A percentile compares a stretch with the other conserved stretches of the same genome.
Evolutionary conservation across 108 stramenopile genomes (phyloP).

Genomic region (Skeletonema costatum): DNA sequence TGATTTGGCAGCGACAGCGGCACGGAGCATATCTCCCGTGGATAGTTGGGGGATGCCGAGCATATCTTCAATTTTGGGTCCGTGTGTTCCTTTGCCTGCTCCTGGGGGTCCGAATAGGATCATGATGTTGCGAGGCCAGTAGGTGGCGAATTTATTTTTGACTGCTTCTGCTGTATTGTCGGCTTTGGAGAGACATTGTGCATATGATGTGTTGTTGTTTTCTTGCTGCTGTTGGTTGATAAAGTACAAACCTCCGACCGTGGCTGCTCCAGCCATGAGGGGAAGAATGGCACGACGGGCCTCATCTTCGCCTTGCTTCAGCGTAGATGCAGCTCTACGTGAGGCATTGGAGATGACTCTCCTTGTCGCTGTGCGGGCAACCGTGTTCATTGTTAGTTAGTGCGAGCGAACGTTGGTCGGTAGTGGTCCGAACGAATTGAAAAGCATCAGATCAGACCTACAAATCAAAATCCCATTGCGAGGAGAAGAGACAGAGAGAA

Average conservation of each 20-base stretch:
- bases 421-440: too few relatives aligned
- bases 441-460: too few relatives aligned
- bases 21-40: slow-evolving; percentile 99
- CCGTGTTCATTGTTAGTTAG: not conserved
- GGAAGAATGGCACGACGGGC: not conserved
- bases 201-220: not conserved
- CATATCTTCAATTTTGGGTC: slow-evolving; percentile 85
- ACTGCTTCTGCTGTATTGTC: slow-evolving; percentile 40
- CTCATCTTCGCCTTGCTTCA: not conserved
- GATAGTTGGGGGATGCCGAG: slow-evolving; percentile 89
- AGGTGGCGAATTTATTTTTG: slow-evolving; percentile 84
- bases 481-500: too few relatives aligned
- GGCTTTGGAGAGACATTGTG: not conserved
- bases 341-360: not conserved
- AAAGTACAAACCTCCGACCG: not conserved
- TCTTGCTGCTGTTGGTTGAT: not conserved
- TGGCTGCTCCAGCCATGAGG: not conserved
- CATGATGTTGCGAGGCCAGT: slow-evolving; percentile 94
- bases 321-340: not conserved
- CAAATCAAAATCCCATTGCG: too few relatives aligned
- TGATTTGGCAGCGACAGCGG: slow-evolving; percentile 94
- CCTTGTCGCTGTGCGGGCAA: not conserved
- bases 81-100: slow-evolving; percentile 90
- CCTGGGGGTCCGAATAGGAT: slow-evolving; percentile 60
- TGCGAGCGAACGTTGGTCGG: too few relatives aligned